Percentiles rank a stretch among this genome's conserved stretches.
Conservation (phyloP, 129 eudicot species). For the Rutidosis leptorrhynchoides region DNA sequence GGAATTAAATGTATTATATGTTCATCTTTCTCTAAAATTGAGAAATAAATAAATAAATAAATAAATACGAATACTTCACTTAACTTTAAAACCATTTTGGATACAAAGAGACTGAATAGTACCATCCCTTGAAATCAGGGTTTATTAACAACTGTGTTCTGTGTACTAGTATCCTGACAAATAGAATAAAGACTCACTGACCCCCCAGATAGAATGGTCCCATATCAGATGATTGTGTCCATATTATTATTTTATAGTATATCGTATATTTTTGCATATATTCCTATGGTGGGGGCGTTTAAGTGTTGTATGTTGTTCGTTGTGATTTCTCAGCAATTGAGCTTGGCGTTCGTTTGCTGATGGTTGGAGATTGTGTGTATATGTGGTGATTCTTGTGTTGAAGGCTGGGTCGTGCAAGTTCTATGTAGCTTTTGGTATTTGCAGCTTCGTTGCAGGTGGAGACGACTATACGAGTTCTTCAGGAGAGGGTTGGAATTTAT, state of each 20-base stretch:
- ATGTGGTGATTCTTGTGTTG: too few species aligned
- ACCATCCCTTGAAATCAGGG: constrained; percentile 35
- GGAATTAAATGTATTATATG: neutral
- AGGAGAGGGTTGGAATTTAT: too few species aligned
- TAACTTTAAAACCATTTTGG: neutral
- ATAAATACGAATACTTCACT: neutral
- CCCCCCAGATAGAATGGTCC: constrained; percentile 16
- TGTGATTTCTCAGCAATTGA: too few species aligned
- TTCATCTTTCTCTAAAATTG: neutral
- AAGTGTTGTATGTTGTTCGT: too few species aligned
- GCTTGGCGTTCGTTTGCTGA: too few species aligned
- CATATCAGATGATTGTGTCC: constrained; percentile 8
- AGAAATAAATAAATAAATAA: neutral
- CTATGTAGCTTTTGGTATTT: too few species aligned
- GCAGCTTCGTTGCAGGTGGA: too few species aligned
- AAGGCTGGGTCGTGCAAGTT: too few species aligned
- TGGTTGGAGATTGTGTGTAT: too few species aligned
- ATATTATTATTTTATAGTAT: neutral
- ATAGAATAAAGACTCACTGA: constrained; percentile 32
- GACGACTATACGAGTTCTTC: too few species aligned
- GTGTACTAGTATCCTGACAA: constrained; percentile 25
- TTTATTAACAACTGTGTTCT: neutral
- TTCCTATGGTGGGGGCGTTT: too few species aligned
- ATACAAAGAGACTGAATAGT: constrained; percentile 14
- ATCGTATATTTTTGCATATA: too few species aligned